A percentile compares a stretch with the other conserved stretches of the same genome.
phyloP scores from a whole-genome alignment of 1,139 yeast species.

The Magnusiomyces ingens region DNA sequence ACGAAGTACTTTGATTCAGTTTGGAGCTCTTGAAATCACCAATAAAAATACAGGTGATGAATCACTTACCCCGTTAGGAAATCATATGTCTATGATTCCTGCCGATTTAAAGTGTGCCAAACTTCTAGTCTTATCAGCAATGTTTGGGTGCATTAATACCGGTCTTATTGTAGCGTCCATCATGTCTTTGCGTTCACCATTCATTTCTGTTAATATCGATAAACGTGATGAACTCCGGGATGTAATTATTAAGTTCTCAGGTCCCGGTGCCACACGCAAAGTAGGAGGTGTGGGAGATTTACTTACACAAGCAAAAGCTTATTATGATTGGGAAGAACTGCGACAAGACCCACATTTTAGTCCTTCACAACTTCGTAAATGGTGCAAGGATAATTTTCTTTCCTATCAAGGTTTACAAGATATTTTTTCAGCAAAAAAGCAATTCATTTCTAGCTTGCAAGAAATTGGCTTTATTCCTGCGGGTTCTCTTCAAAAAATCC shows the following conservation, averaged over 20 bases:
- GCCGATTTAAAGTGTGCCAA: constrained; percentile 84
- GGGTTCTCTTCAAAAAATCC: constrained; percentile 10
- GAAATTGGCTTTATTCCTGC: constrained; percentile 70
- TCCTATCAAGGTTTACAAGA: constrained; percentile 65
- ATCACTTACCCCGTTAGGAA: constrained; percentile 70
- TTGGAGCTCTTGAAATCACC: constrained; percentile 57
- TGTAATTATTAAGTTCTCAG: constrained; percentile 39
- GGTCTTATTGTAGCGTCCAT: constrained; percentile 73
- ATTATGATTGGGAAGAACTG: constrained; percentile 42
- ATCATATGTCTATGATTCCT: constrained; percentile 71
- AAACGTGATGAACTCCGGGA: constrained; percentile 58
- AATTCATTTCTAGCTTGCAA: constrained; percentile 57
- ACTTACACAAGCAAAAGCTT: constrained; percentile 54
- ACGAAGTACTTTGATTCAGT: constrained; percentile 49
- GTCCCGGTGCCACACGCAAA: constrained; percentile 8
- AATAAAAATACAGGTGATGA: constrained; percentile 35
- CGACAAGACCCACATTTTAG: constrained; percentile 19
- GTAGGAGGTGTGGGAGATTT: constrained; percentile 57
- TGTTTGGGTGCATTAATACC: constrained; percentile 75
- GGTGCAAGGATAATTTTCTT: constrained; percentile 54
- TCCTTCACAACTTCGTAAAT: constrained; percentile 37
- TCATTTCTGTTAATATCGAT: constrained; percentile 49
- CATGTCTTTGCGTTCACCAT: constrained; percentile 67
- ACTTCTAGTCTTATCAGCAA: constrained; percentile 65
- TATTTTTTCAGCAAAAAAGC: constrained; percentile 61